Base-by-base conservation (phyloP, 2,329 filamentous ascomycete genomes). In the Ophiobolus disseminans region DNA sequence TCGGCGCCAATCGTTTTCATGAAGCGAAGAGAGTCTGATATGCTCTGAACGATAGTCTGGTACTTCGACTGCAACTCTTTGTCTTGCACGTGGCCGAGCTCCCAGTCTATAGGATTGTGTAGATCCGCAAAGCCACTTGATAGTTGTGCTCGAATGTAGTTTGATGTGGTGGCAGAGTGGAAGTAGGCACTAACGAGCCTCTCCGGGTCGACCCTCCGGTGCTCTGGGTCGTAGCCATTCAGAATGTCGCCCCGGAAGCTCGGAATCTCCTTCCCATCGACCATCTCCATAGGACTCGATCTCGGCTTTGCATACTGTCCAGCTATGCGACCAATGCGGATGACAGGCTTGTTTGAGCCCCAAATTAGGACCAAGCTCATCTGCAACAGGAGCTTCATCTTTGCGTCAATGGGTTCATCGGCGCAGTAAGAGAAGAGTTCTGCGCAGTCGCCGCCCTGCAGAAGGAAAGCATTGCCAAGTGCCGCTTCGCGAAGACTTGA, bases 351-450 rank as follows among this genome's bases (percentile, higher is more conserved):
- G 64, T 87, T 86, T 19, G 81, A 80, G 28, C 90, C 94, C 88
- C 92, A 97, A 72, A 97, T 92, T 51, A 99, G 81, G 1, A 99
- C 90, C 62, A 99, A 78, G 58, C 90, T 96, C 93, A 99, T 97
- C 77, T 99, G 94, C 50, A 99, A 79, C 22, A 99, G 82, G 20
- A 99, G 84, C 77, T 97, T 97, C 74, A 97, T 91, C 80, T 97
- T 99, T 55, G 90, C 88, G 76, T 97, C 91, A 62, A 99, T 97
- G 58, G 89, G 88, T 11, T 84, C 83, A 71, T 91, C 88, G 63
- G 89, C 87, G 75, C 94, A 99, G 79, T 99, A 99, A 74, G 94
- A 91, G 68, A 99, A 99, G 8, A 97, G 83, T 78, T 99, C 94
- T 13, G 94, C 94, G 69, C 94, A 99, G 76, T 99, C 94, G 37